Evolutionary conservation across 306 rosid species (phyloP).

Genomic region (Abrus precatorius): DNA sequence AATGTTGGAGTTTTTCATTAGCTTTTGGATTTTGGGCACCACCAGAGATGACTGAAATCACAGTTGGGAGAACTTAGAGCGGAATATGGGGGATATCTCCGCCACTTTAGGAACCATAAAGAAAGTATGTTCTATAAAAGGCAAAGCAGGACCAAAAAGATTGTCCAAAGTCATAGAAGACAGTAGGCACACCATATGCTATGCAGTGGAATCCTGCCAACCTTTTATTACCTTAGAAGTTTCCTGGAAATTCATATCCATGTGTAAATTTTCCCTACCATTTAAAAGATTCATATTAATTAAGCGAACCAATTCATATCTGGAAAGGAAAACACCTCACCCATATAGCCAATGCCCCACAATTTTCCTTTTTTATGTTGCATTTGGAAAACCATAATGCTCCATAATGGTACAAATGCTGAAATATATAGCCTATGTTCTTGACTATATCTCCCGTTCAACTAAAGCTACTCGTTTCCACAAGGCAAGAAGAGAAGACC

Average conservation of each 20-base stretch:
- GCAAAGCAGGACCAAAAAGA: slow-evolving; percentile 33
- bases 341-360: slow-evolving; percentile 23
- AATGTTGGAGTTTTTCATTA: slow-evolving; percentile 17
- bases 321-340: slow-evolving; percentile 14
- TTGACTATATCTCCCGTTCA: slow-evolving; percentile 46
- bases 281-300: slow-evolving; percentile 16
- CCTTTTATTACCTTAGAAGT: slow-evolving; percentile 17
- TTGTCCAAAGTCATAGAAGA: slow-evolving; percentile 37
- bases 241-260: slow-evolving; percentile 41
- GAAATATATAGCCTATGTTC: slow-evolving; percentile 20
- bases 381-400: neutral
- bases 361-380: slow-evolving; percentile 11
- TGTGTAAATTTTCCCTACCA: neutral
- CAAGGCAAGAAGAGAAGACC: slow-evolving; percentile 18
- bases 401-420: slow-evolving; percentile 7
- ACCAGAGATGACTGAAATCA: slow-evolving; percentile 37
- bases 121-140: slow-evolving; percentile 51
- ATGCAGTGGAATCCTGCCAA: slow-evolving; percentile 42
- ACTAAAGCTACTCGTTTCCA: neutral
- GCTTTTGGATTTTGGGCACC: slow-evolving; percentile 50
- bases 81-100: slow-evolving; percentile 59
- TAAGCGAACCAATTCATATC: neutral
- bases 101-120: slow-evolving; percentile 49
- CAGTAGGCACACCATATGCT: slow-evolving; percentile 19
- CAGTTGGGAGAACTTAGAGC: slow-evolving; percentile 12